A percentile compares a stretch with the other conserved stretches of the same genome.
Evolutionary conservation across 108 stramenopile species (phyloP).

Genomic region (Seminavis robusta): DNA sequence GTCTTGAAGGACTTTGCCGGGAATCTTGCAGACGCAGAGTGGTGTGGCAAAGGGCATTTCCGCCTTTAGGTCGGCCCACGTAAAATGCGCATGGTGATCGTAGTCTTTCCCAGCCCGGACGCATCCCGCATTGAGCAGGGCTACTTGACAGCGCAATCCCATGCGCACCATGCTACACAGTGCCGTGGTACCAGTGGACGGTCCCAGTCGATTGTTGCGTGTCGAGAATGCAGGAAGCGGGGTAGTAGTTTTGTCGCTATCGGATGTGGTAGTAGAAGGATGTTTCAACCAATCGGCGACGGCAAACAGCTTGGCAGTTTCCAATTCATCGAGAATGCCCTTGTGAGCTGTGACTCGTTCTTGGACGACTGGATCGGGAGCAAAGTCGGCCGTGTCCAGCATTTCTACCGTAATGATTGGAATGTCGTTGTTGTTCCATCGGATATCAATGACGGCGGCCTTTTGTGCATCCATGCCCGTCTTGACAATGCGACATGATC

Average conservation of each 20-base stretch:
- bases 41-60: slow-evolving; percentile 37
- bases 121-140: slow-evolving; percentile 42
- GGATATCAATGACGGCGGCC: slow-evolving; percentile 36
- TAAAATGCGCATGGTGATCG: slow-evolving; percentile 23
- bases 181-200: slow-evolving; percentile 18
- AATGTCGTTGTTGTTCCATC: slow-evolving; percentile 13
- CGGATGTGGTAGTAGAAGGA: not conserved
- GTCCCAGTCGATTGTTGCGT: slow-evolving; percentile 25
- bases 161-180: slow-evolving; percentile 23
- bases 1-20: slow-evolving; percentile 32
- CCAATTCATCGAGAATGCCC: slow-evolving; percentile 24
- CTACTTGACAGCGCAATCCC: slow-evolving; percentile 30
- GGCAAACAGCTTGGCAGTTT: slow-evolving; percentile 24
- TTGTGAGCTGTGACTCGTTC: slow-evolving; percentile 14
- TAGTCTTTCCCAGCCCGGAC: slow-evolving; percentile 34
- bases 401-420: slow-evolving; percentile 18
- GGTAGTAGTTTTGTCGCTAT: not conserved
- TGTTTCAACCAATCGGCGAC: slow-evolving; percentile 12
- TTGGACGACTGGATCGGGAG: slow-evolving; percentile 12
- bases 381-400: slow-evolving; percentile 16
- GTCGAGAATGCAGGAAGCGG: slow-evolving; percentile 17
- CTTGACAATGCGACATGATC: slow-evolving; percentile 34
- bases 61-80: slow-evolving; percentile 39
- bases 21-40: slow-evolving; percentile 20
- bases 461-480: slow-evolving; percentile 32